phyloP scores from a whole-genome alignment of 202 grass and related monocot genomes.

The Eragrostis tef region DNA sequence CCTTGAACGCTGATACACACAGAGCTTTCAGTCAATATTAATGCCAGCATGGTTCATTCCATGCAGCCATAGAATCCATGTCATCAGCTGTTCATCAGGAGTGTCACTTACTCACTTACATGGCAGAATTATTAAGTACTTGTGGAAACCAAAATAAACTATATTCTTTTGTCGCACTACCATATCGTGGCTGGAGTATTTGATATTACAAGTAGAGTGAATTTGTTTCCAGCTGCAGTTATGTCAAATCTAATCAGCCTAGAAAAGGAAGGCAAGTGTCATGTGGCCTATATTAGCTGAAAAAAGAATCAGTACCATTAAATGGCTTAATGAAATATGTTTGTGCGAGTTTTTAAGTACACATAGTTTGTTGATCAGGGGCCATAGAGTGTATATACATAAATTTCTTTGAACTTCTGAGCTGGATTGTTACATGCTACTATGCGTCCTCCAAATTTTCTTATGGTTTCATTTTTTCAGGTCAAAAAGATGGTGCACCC shows the following conservation, averaged over 20 bases:
- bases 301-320: slow-evolving; percentile 27
- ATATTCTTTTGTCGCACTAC: background rate
- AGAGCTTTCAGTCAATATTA: slow-evolving; percentile 17
- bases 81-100: slow-evolving; percentile 20
- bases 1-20: background rate
- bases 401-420: slow-evolving; percentile 31
- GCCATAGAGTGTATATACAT: background rate
- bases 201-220: slow-evolving; percentile 6
- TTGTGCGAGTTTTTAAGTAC: slow-evolving; percentile 1
- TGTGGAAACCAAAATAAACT: slow-evolving; percentile 22
- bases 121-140: background rate
- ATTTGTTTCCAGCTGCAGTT: background rate
- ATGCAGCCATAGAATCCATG: background rate
- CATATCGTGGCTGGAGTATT: slow-evolving; percentile 3
- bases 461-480: slow-evolving; percentile 48
- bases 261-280: background rate
- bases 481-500: slow-evolving; percentile 91
- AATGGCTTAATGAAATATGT: slow-evolving; percentile 30
- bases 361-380: slow-evolving; percentile 12
- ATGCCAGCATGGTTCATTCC: slow-evolving; percentile 7
- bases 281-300: slow-evolving; percentile 29
- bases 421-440: slow-evolving; percentile 14
- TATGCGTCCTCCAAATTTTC: slow-evolving; percentile 14
- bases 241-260: slow-evolving; percentile 11
- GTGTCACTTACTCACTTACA: slow-evolving; percentile 27